These are phyloP conservation scores for Saksenaea vasiformis DNA, from an alignment of 371 early-diverging fungal genomes.

Conservation along the genomic window DNA sequence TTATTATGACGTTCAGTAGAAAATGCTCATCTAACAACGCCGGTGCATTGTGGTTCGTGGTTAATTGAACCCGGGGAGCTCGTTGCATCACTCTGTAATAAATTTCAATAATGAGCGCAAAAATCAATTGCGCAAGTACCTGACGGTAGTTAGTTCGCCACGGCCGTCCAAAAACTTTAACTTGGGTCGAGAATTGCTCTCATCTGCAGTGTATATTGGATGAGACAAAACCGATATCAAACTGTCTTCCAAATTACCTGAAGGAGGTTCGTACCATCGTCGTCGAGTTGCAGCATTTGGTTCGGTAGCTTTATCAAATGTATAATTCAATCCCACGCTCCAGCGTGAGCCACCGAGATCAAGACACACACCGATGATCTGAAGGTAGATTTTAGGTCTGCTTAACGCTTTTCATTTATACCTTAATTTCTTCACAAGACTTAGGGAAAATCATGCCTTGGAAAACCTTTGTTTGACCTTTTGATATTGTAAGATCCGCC, in stretches of 20 bases:
- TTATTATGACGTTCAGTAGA: slow-evolving; percentile 57
- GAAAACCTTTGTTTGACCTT: slow-evolving; percentile 60
- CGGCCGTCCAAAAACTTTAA: slow-evolving; percentile 54
- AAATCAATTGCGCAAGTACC: slow-evolving; percentile 22
- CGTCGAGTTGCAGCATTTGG: slow-evolving; percentile 27
- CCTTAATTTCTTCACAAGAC: slow-evolving; percentile 65
- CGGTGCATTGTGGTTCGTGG: slow-evolving; percentile 56
- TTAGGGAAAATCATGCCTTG: slow-evolving; percentile 64
- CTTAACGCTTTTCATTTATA: slow-evolving; percentile 13
- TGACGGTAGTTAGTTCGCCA: slow-evolving; percentile 55
- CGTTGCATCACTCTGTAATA: slow-evolving; percentile 58
- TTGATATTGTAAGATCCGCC: slow-evolving; percentile 49
- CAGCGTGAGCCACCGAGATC: slow-evolving; percentile 44
- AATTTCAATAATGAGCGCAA: not conserved
- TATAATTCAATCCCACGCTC: slow-evolving; percentile 49
- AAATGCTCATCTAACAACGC: slow-evolving; percentile 73
- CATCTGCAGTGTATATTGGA: not conserved
- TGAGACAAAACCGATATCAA: not conserved
- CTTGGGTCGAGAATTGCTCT: slow-evolving; percentile 12
- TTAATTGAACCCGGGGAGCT: slow-evolving; percentile 67
- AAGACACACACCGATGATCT: slow-evolving; percentile 49
- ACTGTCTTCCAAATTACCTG: slow-evolving; percentile 12
- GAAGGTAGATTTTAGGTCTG: not conserved
- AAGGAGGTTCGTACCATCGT: slow-evolving; percentile 25
- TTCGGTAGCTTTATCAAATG: slow-evolving; percentile 30